Evolutionary conservation across 139 green algal genomes (phyloP).

Genomic region (Tetradesmus lagerheimii): DNA sequence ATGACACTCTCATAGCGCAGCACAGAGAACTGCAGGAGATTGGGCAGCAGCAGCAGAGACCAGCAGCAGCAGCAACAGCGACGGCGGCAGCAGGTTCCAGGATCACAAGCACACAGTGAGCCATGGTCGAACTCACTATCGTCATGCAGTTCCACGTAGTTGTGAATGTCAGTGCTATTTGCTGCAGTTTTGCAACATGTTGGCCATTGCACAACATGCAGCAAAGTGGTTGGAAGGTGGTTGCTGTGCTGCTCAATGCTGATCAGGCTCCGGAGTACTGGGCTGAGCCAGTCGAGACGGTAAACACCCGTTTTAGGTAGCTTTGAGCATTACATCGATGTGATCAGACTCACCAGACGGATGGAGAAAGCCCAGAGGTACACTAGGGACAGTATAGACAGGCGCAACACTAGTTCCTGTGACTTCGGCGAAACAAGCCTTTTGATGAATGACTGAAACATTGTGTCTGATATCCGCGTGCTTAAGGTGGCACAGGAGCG

Average conservation of each 20-base stretch:
- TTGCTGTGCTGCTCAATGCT: background rate
- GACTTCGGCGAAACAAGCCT: conserved; percentile 42
- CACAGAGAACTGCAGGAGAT: conserved; percentile 81
- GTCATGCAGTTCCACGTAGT: too few species aligned
- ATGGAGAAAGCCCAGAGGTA: conserved; percentile 76
- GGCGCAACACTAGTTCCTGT: conserved; percentile 70
- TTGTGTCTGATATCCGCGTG: background rate
- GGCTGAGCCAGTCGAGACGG: too few species aligned
- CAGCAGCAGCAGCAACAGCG: background rate
- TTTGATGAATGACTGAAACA: background rate
- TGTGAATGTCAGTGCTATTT: background rate
- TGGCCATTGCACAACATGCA: background rate
- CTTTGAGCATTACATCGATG: background rate
- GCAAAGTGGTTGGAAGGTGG: background rate
- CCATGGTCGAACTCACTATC: too few species aligned
- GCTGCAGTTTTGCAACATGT: background rate
- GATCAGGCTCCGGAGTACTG: background rate
- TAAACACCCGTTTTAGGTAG: background rate
- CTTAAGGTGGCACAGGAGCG: background rate
- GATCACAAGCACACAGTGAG: too few species aligned
- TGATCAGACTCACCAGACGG: conserved; percentile 58
- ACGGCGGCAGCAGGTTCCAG: background rate
- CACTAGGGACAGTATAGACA: conserved; percentile 56
- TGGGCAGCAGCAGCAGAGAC: background rate
- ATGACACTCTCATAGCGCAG: conserved; percentile 95